phyloP scores from a whole-genome alignment of 495 filamentous ascomycete species.

The Copromyces sp. region DNA sequence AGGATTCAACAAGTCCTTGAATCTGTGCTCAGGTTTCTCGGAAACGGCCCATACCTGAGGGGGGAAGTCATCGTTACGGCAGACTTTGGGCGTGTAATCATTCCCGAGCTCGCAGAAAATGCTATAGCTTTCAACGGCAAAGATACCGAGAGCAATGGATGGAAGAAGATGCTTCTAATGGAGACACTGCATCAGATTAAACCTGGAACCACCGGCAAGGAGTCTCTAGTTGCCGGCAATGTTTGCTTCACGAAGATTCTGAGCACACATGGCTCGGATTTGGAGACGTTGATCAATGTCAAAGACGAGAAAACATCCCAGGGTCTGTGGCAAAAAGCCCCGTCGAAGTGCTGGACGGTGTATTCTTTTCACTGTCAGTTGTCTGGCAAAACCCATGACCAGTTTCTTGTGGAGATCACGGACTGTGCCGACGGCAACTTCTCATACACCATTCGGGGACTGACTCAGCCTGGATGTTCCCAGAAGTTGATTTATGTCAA shows the following conservation, averaged over 20 bases:
- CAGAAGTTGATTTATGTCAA: conserved; percentile 26
- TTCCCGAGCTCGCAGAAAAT: conserved; percentile 12
- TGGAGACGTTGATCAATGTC: conserved; percentile 24
- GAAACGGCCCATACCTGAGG: conserved; percentile 7
- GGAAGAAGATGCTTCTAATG: conserved; percentile 13
- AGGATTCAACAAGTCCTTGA: background rate
- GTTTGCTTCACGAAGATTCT: conserved; percentile 34
- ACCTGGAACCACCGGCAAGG: background rate
- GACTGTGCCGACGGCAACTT: conserved; percentile 33
- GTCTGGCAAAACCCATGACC: background rate
- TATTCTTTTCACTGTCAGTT: conserved; percentile 44
- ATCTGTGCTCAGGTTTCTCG: conserved; percentile 6
- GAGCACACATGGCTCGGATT: conserved; percentile 24
- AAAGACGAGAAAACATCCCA: conserved; percentile 6
- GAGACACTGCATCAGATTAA: background rate
- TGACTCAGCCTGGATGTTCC: conserved; percentile 5
- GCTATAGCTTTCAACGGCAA: conserved; percentile 13
- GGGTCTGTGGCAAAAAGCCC: conserved; percentile 12
- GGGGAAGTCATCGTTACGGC: conserved; percentile 29
- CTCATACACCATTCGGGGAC: conserved; percentile 13
- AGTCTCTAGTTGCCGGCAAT: background rate
- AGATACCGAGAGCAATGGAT: conserved; percentile 4
- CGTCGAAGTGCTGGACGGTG: conserved; percentile 17
- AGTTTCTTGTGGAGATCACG: conserved; percentile 39
- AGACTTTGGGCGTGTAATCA: conserved; percentile 33